Percentiles rank a stretch among this genome's conserved stretches.
These are phyloP conservation scores for Plasmodium adleri DNA, from an alignment of 169 alveolate species.

Conservation along the genomic window DNA sequence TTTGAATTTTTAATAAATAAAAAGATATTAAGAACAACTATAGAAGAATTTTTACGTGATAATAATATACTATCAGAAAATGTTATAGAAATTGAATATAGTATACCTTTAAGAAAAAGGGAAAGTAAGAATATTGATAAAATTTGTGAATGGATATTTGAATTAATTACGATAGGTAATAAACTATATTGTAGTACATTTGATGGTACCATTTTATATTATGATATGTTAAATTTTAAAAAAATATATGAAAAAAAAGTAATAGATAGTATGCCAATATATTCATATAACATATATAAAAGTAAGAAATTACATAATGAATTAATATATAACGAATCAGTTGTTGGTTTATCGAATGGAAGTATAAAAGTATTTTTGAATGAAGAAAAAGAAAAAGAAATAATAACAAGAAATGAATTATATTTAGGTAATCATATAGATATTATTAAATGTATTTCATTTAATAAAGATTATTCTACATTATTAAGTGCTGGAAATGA, in stretches of 20 bases:
- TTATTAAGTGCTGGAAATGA: slow-evolving; percentile 61
- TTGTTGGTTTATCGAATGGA: slow-evolving; percentile 56
- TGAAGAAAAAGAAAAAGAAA: slow-evolving; percentile 39
- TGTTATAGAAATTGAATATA: slow-evolving; percentile 43
- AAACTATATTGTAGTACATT: slow-evolving; percentile 60
- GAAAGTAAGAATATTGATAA: slow-evolving; percentile 33
- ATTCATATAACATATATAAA: slow-evolving; percentile 44
- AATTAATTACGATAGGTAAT: slow-evolving; percentile 35
- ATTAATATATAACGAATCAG: slow-evolving; percentile 16
- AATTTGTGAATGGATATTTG: slow-evolving; percentile 68
- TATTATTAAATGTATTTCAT: slow-evolving; percentile 46
- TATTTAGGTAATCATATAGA: slow-evolving; percentile 60
- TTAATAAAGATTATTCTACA: slow-evolving; percentile 27
- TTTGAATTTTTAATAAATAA: slow-evolving; percentile 71
- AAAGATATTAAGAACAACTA: slow-evolving; percentile 66
- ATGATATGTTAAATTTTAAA: slow-evolving; percentile 35
- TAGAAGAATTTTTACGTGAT: slow-evolving; percentile 48
- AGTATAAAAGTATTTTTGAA: slow-evolving; percentile 44
- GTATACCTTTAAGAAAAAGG: slow-evolving; percentile 37
- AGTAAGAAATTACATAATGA: slow-evolving; percentile 9
- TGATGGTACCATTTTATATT: slow-evolving; percentile 52
- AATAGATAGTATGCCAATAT: slow-evolving; percentile 19
- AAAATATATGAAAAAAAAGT: slow-evolving; percentile 40
- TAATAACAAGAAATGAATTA: slow-evolving; percentile 18
- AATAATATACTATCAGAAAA: slow-evolving; percentile 57